Base-by-base conservation (phyloP, 805 yeast species). In the Cyberlindnera americana region DNA sequence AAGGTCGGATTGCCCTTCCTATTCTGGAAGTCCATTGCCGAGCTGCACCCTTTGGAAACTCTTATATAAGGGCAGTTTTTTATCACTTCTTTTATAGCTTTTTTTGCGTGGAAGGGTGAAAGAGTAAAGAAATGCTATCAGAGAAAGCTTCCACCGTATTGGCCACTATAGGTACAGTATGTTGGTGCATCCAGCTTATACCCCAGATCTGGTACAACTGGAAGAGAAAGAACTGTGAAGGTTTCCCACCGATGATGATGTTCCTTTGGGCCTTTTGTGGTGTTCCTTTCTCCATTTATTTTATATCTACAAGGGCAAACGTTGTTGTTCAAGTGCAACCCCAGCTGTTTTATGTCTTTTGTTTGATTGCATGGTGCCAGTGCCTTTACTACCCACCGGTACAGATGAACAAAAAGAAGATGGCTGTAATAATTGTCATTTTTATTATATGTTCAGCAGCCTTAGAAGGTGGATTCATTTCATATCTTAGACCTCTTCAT, bases 111-210 rank as follows among this genome's bases (percentile, higher is more conserved):
- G n/a, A n/a, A n/a, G n/a, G n/a, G n/a, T n/a, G n/a, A n/a, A n/a
- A n/a, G n/a, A n/a, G n/a, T n/a, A n/a, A 19, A 24, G 19, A 22
- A 6, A 55, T 56, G 57, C 51, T 56, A 26, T 47, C 51, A 18
- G 60, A 56, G 17, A 54, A 48, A 40, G 87, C 86, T 1, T 74
- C 85, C 14, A 85, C 83, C 35, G 88, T 82, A 6, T 69, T 88
- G 39, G 96, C 88, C 2, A 89, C 96, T 11, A 69, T 86, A 2
- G 97, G 96, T 6, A 91, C 98, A 0, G 78, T 90, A 2, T 72
- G 85, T 42, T 91, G 97, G 97, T 90, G 97, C 60, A 66, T 90
- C 48, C 97, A 91, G 63, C 66, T 91, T 48, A 70, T 89, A 1
- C 97, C 97, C 2, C 98, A 86, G 56, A 81, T 90, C 33, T 68